A percentile compares a stretch with the other conserved stretches of the same genome.
Conservation (phyloP, 179 eudicot genomes). For the Nepenthes alata region DNA sequence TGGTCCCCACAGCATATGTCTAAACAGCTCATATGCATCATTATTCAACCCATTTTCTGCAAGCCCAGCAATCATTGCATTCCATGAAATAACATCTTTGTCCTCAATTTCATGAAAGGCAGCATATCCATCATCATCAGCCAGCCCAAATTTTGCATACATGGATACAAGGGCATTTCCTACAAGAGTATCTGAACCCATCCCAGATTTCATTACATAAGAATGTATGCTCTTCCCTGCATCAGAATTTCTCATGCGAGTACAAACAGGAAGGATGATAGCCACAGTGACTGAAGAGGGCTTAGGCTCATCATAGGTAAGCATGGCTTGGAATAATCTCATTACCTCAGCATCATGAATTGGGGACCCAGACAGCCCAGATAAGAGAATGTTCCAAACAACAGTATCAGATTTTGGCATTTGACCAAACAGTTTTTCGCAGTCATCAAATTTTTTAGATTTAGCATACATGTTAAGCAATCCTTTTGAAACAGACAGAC, state of each 20-base stretch:
- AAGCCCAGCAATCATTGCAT: conserved; percentile 58
- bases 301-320: conserved; percentile 18
- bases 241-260: conserved; percentile 24
- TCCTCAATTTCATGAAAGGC: conserved; percentile 34
- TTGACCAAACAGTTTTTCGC: conserved; percentile 32
- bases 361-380: conserved; percentile 45
- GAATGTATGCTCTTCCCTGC: conserved; percentile 50
- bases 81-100: conserved; percentile 64
- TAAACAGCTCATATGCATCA: conserved; percentile 41
- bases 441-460: conserved; percentile 34
- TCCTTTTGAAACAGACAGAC: conserved; percentile 41
- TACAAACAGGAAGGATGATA: conserved; percentile 49
- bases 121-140: conserved; percentile 30
- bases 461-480: conserved; percentile 71
- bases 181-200: conserved; percentile 44
- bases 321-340: conserved; percentile 37
- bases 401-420: conserved; percentile 35
- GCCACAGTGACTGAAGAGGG: conserved; percentile 51
- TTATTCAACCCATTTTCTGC: conserved; percentile 31
- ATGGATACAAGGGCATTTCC: conserved; percentile 64
- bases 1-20: conserved; percentile 38
- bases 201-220: conserved; percentile 41
- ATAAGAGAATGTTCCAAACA: conserved; percentile 57
- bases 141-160: conserved; percentile 55
- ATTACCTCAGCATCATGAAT: conserved; percentile 36